A percentile compares a stretch with the other conserved stretches of the same genome.
Evolutionary conservation across 1,139 yeast species (phyloP).

Genomic region (Diutina scorzettiae): DNA sequence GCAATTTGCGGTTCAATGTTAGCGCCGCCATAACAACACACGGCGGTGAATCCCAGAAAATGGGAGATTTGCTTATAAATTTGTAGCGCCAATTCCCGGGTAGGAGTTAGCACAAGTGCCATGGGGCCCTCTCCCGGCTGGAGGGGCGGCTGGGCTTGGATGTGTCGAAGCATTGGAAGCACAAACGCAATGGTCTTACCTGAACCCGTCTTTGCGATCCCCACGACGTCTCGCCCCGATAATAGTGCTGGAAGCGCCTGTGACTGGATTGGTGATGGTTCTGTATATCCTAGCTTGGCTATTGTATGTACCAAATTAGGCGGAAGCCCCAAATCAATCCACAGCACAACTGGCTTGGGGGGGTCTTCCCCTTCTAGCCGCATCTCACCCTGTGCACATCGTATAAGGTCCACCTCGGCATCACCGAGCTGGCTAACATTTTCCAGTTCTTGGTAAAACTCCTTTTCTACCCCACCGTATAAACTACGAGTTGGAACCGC

Average conservation of each 20-base stretch:
- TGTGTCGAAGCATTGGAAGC: slow-evolving; percentile 74
- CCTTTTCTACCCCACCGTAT: slow-evolving; percentile 37
- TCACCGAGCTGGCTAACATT: slow-evolving; percentile 33
- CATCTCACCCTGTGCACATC: slow-evolving; percentile 51
- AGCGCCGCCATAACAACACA: slow-evolving; percentile 94
- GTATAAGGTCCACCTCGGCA: slow-evolving; percentile 42
- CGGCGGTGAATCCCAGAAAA: slow-evolving; percentile 44
- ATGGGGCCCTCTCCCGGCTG: slow-evolving; percentile 57
- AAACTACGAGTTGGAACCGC: background rate
- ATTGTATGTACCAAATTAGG: slow-evolving; percentile 41
- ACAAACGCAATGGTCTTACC: slow-evolving; percentile 89
- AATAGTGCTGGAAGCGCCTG: slow-evolving; percentile 87
- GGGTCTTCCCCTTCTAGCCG: slow-evolving; percentile 45
- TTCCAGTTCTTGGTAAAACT: slow-evolving; percentile 56
- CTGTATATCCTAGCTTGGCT: slow-evolving; percentile 35
- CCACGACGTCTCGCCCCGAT: slow-evolving; percentile 85
- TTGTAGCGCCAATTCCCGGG: slow-evolving; percentile 86
- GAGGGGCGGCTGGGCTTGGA: slow-evolving; percentile 56
- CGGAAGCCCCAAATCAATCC: slow-evolving; percentile 79
- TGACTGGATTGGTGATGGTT: slow-evolving; percentile 83
- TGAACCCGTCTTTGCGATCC: slow-evolving; percentile 93
- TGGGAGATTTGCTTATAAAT: slow-evolving; percentile 55
- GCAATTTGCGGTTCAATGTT: slow-evolving; percentile 75
- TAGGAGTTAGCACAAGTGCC: slow-evolving; percentile 78
- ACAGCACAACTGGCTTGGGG: slow-evolving; percentile 59